Evolutionary conservation across 176 grass and related monocot species (phyloP).

Genomic region (Paspalum vaginatum): DNA sequence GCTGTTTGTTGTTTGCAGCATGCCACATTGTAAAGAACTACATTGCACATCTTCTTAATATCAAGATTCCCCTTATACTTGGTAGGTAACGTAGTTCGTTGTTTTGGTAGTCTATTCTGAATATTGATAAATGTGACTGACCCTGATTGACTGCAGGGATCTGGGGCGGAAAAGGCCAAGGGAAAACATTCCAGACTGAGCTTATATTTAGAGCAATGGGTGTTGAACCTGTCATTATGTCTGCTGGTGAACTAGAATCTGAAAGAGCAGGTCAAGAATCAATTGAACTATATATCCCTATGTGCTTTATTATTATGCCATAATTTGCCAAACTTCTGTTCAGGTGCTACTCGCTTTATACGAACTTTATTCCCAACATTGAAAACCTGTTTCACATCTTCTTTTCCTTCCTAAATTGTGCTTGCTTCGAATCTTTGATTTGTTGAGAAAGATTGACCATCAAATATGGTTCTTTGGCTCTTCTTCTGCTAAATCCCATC

Average conservation of each 20-base stretch:
- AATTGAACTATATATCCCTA: slow-evolving; percentile 13
- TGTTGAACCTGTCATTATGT: slow-evolving; percentile 94
- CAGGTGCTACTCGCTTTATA: background rate
- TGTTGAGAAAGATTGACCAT: background rate
- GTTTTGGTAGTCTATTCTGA: background rate
- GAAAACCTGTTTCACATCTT: background rate
- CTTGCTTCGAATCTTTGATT: background rate
- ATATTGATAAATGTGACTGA: slow-evolving; percentile 22
- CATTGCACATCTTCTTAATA: slow-evolving; percentile 64
- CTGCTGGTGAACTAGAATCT: slow-evolving; percentile 93
- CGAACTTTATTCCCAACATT: background rate
- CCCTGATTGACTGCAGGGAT: slow-evolving; percentile 51
- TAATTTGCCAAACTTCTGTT: slow-evolving; percentile 16
- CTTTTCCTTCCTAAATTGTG: slow-evolving; percentile 7
- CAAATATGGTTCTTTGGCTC: background rate
- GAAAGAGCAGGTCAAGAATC: slow-evolving; percentile 78
- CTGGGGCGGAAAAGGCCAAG: slow-evolving; percentile 97
- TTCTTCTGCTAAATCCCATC: background rate
- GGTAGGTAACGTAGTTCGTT: slow-evolving; percentile 51
- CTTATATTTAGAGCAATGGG: slow-evolving; percentile 94
- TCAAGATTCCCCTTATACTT: slow-evolving; percentile 87
- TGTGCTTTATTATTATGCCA: slow-evolving; percentile 1
- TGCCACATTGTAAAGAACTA: slow-evolving; percentile 97
- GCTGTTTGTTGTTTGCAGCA: slow-evolving; percentile 67
- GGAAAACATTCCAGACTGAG: slow-evolving; percentile 97